phyloP scores from a whole-genome alignment of 768 basidiomycete genomes.

The Cubamyces sp. region DNA sequence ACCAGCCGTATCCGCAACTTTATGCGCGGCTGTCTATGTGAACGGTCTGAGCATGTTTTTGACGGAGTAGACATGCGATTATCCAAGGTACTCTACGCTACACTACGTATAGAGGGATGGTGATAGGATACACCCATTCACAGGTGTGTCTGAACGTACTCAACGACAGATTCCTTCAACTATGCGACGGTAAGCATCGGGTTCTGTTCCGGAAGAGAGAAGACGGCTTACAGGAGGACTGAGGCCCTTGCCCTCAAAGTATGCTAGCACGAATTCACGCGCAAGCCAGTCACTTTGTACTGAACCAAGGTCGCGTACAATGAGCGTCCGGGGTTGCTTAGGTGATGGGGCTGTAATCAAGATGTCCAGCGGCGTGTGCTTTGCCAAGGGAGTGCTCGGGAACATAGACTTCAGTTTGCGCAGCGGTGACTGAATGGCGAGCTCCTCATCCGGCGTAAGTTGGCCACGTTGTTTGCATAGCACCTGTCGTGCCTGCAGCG shows the following conservation, averaged over 20 bases:
- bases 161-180: constrained; percentile 57
- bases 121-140: neutral
- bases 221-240: constrained; percentile 66
- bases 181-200: constrained; percentile 28
- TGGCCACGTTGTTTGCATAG: constrained; percentile 53
- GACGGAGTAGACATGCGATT: neutral
- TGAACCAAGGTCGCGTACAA: constrained; percentile 73
- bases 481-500: constrained; percentile 64
- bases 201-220: neutral
- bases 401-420: constrained; percentile 77
- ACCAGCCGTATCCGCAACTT: no score
- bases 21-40: no score
- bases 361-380: constrained; percentile 71
- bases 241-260: constrained; percentile 71
- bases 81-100: neutral
- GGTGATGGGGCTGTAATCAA: constrained; percentile 62
- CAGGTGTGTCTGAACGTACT: constrained; percentile 31
- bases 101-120: neutral
- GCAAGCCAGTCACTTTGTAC: constrained; percentile 79
- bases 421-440: constrained; percentile 61
- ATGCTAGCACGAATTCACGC: constrained; percentile 70
- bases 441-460: constrained; percentile 62
- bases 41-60: no score
- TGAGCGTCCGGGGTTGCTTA: constrained; percentile 53
- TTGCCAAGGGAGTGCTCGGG: constrained; percentile 68